These are phyloP conservation scores for Phytophthora vignae DNA, from an alignment of 352 stramenopile genomes.

Conservation along the genomic window DNA sequence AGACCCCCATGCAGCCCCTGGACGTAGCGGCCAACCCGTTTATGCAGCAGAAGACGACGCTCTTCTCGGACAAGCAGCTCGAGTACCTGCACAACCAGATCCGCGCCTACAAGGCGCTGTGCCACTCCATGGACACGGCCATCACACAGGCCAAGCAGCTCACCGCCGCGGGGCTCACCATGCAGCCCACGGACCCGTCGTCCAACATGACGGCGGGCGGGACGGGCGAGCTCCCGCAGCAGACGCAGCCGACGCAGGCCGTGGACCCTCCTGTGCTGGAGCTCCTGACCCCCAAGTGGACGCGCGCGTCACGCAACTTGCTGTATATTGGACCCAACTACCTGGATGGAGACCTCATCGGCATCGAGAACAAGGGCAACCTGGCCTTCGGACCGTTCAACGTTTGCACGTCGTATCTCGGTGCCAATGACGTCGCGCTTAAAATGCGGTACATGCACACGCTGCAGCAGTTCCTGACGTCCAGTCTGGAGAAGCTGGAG, in stretches of 20 bases:
- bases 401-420: constrained; percentile 66
- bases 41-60: constrained; percentile 63
- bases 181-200: constrained; percentile 1
- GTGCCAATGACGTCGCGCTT: constrained; percentile 74
- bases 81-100: constrained; percentile 90
- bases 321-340: constrained; percentile 69
- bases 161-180: not conserved
- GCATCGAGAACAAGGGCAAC: constrained; percentile 59
- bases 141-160: constrained; percentile 44
- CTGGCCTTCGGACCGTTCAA: constrained; percentile 69
- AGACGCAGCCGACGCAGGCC: not conserved
- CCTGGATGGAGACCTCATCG: constrained; percentile 74
- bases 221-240: not conserved
- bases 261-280: constrained; percentile 31
- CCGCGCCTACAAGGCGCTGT: constrained; percentile 83
- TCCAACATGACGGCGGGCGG: constrained; percentile 4
- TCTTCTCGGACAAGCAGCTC: constrained; percentile 87
- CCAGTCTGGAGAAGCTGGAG: constrained; percentile 71
- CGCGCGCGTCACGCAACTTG: constrained; percentile 55
- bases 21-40: constrained; percentile 69
- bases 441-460: constrained; percentile 80
- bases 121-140: constrained; percentile 83
- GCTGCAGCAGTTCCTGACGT: constrained; percentile 74
- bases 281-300: constrained; percentile 71
- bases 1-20: constrained; percentile 29